Conservation (phyloP, 2,329 filamentous ascomycete species). For the Cladosporium phlei region DNA sequence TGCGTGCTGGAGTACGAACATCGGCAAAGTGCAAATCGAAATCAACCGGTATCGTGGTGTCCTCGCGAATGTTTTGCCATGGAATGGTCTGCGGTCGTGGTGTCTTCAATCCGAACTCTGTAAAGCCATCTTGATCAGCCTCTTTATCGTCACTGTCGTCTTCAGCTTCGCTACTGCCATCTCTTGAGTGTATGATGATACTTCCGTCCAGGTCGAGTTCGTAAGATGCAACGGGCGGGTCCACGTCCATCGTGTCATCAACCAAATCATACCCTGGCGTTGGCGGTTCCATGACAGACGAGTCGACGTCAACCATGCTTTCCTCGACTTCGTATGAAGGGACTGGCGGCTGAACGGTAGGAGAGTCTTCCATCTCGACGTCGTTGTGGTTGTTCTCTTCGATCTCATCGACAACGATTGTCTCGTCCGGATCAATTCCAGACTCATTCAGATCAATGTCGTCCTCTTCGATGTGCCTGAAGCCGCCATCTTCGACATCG, state of each 20-base stretch:
- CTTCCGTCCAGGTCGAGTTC: slow-evolving; percentile 4
- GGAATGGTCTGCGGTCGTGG: slow-evolving; percentile 25
- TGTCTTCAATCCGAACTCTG: slow-evolving; percentile 13
- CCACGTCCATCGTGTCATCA: neutral
- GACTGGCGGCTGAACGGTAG: neutral
- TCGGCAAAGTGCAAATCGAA: slow-evolving; percentile 22
- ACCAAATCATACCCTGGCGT: neutral
- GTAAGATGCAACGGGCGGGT: slow-evolving; percentile 2
- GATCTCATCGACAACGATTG: slow-evolving; percentile 16
- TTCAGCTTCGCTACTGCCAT: neutral
- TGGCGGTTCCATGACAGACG: slow-evolving; percentile 1
- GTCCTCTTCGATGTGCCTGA: neutral
- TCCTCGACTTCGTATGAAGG: slow-evolving; percentile 1
- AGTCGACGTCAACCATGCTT: neutral
- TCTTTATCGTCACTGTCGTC: slow-evolving; percentile 7
- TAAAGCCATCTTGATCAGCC: neutral
- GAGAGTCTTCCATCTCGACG: neutral
- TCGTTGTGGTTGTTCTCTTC: slow-evolving; percentile 13
- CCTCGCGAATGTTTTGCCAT: slow-evolving; percentile 29
- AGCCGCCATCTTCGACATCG: neutral
- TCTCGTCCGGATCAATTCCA: slow-evolving; percentile 15
- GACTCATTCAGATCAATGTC: neutral
- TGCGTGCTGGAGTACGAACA: slow-evolving; percentile 2
- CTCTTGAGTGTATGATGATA: neutral
- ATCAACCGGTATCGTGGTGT: slow-evolving; percentile 27